Evolutionary conservation across 2,329 filamentous ascomycete genomes (phyloP).

Genomic region (Cephalotrichum gorgonifer): DNA sequence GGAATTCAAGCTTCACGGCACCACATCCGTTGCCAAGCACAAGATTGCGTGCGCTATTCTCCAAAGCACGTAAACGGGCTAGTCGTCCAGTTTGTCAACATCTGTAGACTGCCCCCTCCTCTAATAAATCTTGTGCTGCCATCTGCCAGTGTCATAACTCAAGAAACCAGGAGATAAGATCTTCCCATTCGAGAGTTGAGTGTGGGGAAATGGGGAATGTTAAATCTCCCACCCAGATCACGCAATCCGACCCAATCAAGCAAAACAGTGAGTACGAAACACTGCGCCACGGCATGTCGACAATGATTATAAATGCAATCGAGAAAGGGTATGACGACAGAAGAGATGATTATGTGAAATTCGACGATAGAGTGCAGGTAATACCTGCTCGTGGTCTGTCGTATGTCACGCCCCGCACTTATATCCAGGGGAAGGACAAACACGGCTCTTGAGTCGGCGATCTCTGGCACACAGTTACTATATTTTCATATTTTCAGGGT

Average conservation of each 20-base stretch:
- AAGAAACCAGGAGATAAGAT: neutral
- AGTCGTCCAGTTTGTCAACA: neutral
- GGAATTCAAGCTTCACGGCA: too few relatives aligned
- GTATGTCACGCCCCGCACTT: too few relatives aligned
- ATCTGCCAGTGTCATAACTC: neutral
- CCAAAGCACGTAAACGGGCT: neutral
- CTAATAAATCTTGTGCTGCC: neutral
- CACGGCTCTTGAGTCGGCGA: too few relatives aligned
- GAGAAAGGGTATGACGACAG: neutral
- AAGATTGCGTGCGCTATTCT: neutral
- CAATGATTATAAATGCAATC: neutral
- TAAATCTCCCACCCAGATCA: slow-evolving; percentile 1
- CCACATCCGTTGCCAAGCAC: neutral
- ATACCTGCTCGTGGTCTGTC: too few relatives aligned
- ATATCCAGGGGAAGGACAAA: too few relatives aligned
- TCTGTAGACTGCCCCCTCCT: neutral
- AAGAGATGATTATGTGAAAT: neutral
- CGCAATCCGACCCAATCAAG: neutral
- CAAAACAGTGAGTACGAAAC: neutral
- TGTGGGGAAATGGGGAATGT: neutral
- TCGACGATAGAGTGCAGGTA: too few relatives aligned
- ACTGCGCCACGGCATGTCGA: neutral
- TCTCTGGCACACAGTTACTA: too few relatives aligned
- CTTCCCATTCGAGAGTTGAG: neutral
- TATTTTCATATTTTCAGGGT: too few relatives aligned